Base-by-base conservation (phyloP, 2,329 filamentous ascomycete species). In the Aureobasidium sp. region DNA sequence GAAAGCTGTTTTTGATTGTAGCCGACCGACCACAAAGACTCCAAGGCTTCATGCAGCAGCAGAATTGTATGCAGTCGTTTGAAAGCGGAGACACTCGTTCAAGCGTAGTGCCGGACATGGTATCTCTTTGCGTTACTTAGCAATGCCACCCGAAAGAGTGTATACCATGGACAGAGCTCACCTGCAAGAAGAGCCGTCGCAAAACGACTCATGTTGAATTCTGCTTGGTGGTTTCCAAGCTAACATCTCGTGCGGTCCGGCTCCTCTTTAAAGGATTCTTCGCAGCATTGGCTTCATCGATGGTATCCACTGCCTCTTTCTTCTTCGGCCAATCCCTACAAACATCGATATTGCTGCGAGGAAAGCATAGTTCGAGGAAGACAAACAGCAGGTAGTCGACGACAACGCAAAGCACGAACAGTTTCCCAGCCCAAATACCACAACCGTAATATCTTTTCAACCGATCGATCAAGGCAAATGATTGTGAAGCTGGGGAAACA, bases 391-490 rank as follows among this genome's bases (percentile, higher is more conserved):
- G 76, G 69, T 96, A 99, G 74, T 99, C 94, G 57, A 99, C 87
- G 62, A 97, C 86, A 10, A 92, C 92, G 66, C 93, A 97, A 1
- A 99, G 79, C 69, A 94, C 97, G 70, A 99, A 99, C 9, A 99
- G 79, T 75, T 99, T 99, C 39, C 94, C 94, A 0, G 94, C 94
- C 94, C 94, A 99, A 54, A 97, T 93, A 37, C 94, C 94, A 71
- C 95, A 99, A 10, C 94, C 94, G 70, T 97, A 99, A 75, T 99
- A 99, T 63, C 94, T 81, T 76, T 99, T 99, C 25, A 99, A 77
- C 25, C 94, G 85, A 72, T 99, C 94, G 65, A 99, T 97, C 48
- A 99, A 82, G 6, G 93, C 90, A 71, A 96, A 96, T 68, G 90
- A 93, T 68, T 90, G 89, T 39, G 66, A 67, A 47, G 68, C 66